Evolutionary conservation across 345 rosid genomes (phyloP), one percentile per base, ranked within the genome.

Genomic region (Physaria fendleri): DNA sequence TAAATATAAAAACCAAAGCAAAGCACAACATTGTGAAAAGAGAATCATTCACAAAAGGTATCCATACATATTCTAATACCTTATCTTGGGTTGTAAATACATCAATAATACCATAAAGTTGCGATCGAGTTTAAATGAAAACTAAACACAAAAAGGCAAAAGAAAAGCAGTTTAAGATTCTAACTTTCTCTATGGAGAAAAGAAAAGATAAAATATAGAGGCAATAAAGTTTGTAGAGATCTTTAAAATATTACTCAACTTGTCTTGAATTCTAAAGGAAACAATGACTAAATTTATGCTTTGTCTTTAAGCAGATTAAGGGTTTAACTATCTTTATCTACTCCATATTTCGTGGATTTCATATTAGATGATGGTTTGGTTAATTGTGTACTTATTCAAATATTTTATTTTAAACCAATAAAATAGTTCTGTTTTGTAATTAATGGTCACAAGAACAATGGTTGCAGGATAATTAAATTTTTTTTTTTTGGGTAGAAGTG

Each of bases 241-340:
- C 71, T 60, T 22, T 37, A 69, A n/a, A n/a, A 16, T 68, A 60
- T 69, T 68, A 45, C 20, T 45, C 61, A 59, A 59, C 66, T 56
- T 69, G 62, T 69, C 62, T 53, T 44, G 49, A 56, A 35, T 69
- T 46, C 25, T 53, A 69, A 52, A 61, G 73, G 56, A 44, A 69
- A 69, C 23, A 28, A 22, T 61, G 49, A 54, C 43, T 42, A 53
- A 23, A 17, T 43, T 53, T 54, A 61, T 53, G 37, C 21, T 52
- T 68, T 59, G 24, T 50, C 30, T 44, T 32, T 51, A n/a, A 47
- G 34, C 20, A 6, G 20, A 55, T 56, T 29, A 56, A 39, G 24
- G 35, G 43, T 53, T 53, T 68, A 35, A 17, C 4, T 35, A 10
- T 59, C 11, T 2, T 48, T 38, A 29, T 38, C 29, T 30, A 22